Conservation (phyloP, 2,329 filamentous ascomycete genomes). For the Arthrobotrys conoides region DNA sequence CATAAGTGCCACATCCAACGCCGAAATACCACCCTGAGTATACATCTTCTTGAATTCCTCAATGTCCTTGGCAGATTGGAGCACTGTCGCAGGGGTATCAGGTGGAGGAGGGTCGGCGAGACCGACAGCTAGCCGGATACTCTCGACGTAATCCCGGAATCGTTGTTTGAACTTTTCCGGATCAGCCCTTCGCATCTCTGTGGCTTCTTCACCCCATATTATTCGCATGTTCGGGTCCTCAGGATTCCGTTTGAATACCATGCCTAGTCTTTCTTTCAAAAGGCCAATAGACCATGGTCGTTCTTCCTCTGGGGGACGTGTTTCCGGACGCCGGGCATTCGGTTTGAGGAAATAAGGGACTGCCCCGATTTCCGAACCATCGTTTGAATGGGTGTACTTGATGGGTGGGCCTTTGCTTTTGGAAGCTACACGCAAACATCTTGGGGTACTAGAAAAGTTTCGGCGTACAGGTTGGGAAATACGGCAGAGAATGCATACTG, state of each 20-base stretch:
- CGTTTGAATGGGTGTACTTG: background rate
- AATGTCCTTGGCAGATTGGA: conserved; percentile 16
- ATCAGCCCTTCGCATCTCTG: conserved; percentile 27
- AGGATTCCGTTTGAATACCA: conserved; percentile 39
- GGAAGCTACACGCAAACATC: conserved; percentile 4
- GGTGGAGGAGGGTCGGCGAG: background rate
- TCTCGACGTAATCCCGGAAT: conserved; percentile 53
- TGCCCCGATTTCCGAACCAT: background rate
- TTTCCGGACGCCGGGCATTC: background rate
- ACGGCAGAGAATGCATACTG: conserved; percentile 52
- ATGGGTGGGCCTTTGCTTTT: conserved; percentile 1
- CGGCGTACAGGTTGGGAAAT: conserved; percentile 26
- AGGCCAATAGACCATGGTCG: conserved; percentile 49
- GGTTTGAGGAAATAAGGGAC: conserved; percentile 12
- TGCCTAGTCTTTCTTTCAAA: conserved; percentile 47
- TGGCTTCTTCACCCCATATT: conserved; percentile 51
- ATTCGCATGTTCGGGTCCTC: conserved; percentile 40
- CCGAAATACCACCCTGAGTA: conserved; percentile 39
- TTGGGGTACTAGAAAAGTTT: conserved; percentile 23
- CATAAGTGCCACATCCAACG: conserved; percentile 54
- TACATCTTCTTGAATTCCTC: conserved; percentile 52
- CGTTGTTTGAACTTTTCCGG: conserved; percentile 48
- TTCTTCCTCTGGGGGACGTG: conserved; percentile 2
- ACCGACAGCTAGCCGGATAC: conserved; percentile 40
- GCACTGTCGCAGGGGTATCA: conserved; percentile 10